Evolutionary conservation across 2,329 filamentous ascomycete genomes (phyloP), one percentile per base, ranked within the genome.

Genomic region (Incumbomyces lentus): DNA sequence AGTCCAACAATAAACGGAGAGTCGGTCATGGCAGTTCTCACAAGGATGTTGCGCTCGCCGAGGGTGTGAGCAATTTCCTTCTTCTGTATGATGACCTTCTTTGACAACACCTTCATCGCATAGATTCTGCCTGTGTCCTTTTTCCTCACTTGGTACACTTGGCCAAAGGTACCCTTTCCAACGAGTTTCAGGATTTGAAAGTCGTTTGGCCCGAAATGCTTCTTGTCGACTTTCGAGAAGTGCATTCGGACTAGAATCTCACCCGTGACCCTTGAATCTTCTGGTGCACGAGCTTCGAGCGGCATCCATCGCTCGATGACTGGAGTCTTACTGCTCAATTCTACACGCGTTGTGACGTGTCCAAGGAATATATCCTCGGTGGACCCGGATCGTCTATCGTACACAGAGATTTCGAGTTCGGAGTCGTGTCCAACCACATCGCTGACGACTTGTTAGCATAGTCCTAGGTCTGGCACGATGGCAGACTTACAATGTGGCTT

Each of bases 81-180:
- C 78, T 98, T 98, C 68, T 98, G 92, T 19, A 98, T 92, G 60
- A 98, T 98, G 44, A 98, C 92, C 73, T 98, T 98, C 75, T 98
- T 98, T 42, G 92, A 95, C 29, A 98, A 72, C 1, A 98, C 90
- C 67, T 98, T 98, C 92, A 98, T 98, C 52, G 92, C 92, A 61
- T 98, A 98, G 51, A 98, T 95, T 37, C 92, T 82, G 59, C 82
- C 81, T 0, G 90, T 95, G 63, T 98, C 92, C 72, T 86, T 92
- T 76, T 98, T 98, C 58, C 87, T 83, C 6, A 98, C 92, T 64
- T 98, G 92, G 63, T 96, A 98, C 2, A 98, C 92, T 64, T 98
- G 92, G 1, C 92, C 92, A 62, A 98, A 98, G 0, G 92, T 98
- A 46, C 92, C 92, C 68, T 96, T 96, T 52, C 92, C 92, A 55